phyloP scores from a whole-genome alignment of 2,329 filamentous ascomycete genomes.

The Colletotrichum sublineola region DNA sequence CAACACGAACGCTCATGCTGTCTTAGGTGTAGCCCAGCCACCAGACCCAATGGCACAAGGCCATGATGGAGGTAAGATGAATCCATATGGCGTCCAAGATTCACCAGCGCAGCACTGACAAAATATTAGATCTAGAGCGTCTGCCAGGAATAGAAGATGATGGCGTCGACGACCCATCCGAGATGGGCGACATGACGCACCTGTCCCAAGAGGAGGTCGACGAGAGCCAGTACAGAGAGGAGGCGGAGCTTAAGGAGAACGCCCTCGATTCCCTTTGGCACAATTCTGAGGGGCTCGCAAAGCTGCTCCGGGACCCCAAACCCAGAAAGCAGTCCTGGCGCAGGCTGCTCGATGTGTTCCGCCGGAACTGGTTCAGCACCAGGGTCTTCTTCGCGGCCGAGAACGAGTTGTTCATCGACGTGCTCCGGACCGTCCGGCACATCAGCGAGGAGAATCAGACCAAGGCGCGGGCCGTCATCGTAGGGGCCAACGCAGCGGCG shows the following conservation, averaged over 20 bases:
- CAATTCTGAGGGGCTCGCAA: slow-evolving; percentile 48
- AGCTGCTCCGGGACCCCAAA: slow-evolving; percentile 43
- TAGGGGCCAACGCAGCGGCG: slow-evolving; percentile 53
- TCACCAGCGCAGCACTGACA: neutral
- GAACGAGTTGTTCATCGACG: slow-evolving; percentile 49
- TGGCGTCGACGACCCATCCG: slow-evolving; percentile 12
- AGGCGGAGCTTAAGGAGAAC: slow-evolving; percentile 24
- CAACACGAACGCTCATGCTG: neutral
- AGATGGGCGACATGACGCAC: slow-evolving; percentile 8
- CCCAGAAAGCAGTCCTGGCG: slow-evolving; percentile 15
- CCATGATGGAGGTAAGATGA: neutral
- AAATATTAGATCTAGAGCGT: neutral
- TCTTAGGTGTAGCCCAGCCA: slow-evolving; percentile 10
- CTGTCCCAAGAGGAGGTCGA: slow-evolving; percentile 20
- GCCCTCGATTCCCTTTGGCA: slow-evolving; percentile 48
- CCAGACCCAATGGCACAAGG: neutral
- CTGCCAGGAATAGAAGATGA: slow-evolving; percentile 1
- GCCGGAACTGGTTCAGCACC: slow-evolving; percentile 46
- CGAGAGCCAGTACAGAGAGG: slow-evolving; percentile 14
- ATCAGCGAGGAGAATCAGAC: slow-evolving; percentile 11
- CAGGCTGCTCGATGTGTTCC: slow-evolving; percentile 22
- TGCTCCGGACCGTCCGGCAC: slow-evolving; percentile 28
- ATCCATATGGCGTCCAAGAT: neutral
- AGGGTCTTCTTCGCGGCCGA: slow-evolving; percentile 46
- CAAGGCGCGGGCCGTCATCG: slow-evolving; percentile 44